Base-by-base conservation (phyloP, 352 stramenopile genomes). In the Elongisporangium senticosum region DNA sequence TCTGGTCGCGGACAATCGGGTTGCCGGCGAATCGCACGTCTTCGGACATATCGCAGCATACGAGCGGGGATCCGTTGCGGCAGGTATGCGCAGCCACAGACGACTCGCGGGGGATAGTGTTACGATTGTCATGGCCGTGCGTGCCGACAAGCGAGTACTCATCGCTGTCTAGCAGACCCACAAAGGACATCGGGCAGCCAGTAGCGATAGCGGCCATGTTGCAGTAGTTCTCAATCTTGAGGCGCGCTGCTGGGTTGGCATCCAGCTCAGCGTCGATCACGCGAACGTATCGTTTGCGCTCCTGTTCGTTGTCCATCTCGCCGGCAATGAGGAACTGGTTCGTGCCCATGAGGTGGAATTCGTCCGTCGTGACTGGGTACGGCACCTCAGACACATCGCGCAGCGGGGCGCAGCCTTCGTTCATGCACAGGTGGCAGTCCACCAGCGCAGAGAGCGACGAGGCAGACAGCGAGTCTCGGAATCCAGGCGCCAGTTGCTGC, bases 191-290 rank as follows among this genome's bases (percentile, higher is more conserved):
- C n/a, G 78, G 69, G 23, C 74, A 90, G 47, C 83, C 68, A 4
- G 81, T 77, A 11, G 82, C 83, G 49, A 90, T 95, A 40, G 82
- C 72, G 22, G 82, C 80, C 79, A 95, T 92, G 47, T 79, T 80
- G 56, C 75, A 86, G 56, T 93, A 80, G 55, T 93, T 82, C 26
- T 65, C 61, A 24, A 93, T 72, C 21, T 77, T 73, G 53, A 83
- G 71, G 21, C 70, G 66, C 4, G 73, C 57, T 51, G 69, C 71
- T 0, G 76, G 67, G 1, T 76, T 74, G 1, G 66, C 74, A 21
- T 71, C 64, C 21, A 90, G 61, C 17, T 71, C 82, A 13, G 68
- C 63, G 19, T 68, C 58, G 26, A 92, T 62, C 17, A 59, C 58
- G 14, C 79, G 64, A 17, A 90, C 79, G 0, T 72, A 77, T 21